These are phyloP conservation scores for Sporisorium sorghi DNA, from an alignment of 1,284 basidiomycete species.

Conservation along the genomic window DNA sequence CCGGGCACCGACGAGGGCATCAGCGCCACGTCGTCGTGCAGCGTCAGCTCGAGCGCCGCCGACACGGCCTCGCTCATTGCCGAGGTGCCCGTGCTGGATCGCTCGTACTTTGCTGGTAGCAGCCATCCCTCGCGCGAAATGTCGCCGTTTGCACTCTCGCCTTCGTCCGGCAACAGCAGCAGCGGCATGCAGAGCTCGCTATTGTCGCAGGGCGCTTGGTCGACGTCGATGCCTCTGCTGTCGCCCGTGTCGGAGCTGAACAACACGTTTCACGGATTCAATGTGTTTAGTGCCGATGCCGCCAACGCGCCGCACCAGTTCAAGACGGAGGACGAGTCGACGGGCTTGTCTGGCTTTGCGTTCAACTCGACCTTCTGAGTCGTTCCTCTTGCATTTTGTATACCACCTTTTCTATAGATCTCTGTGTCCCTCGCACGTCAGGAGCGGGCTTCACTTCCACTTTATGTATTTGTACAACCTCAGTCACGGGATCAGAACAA, in stretches of 20 bases:
- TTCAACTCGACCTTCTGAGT: neutral
- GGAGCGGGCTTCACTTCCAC: neutral
- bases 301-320: neutral
- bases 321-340: slow-evolving; percentile 2
- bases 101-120: slow-evolving; percentile 33
- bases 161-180: slow-evolving; percentile 14
- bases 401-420: neutral
- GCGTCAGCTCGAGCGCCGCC: slow-evolving; percentile 31
- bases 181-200: slow-evolving; percentile 21
- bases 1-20: slow-evolving; percentile 12
- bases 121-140: slow-evolving; percentile 13
- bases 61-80: slow-evolving; percentile 18
- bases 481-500: too few species aligned
- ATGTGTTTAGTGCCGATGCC: slow-evolving; percentile 12
- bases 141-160: slow-evolving; percentile 27
- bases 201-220: slow-evolving; percentile 23
- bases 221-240: slow-evolving; percentile 19
- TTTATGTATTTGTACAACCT: slow-evolving; percentile 1
- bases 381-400: neutral
- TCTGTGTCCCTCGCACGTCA: neutral
- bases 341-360: neutral
- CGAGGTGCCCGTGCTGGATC: slow-evolving; percentile 17
- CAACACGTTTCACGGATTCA: slow-evolving; percentile 24
- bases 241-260: slow-evolving; percentile 39
- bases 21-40: slow-evolving; percentile 26